Evolutionary conservation across 306 rosid species (phyloP).

Genomic region (Calophaca sinica): DNA sequence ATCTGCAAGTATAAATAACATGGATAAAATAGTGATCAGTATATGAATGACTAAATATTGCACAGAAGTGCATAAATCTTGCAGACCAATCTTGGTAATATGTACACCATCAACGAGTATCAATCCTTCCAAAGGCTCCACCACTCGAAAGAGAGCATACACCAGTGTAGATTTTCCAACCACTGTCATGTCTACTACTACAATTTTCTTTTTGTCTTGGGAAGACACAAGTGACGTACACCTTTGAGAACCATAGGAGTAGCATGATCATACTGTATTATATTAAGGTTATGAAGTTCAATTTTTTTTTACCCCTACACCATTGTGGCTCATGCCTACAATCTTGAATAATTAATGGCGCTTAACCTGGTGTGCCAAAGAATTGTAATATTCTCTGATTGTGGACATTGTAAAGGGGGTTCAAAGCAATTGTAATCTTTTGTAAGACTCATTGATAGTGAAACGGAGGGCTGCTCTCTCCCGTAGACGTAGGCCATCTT

Average conservation of each 20-base stretch:
- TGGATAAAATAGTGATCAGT: no score
- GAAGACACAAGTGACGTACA: slow-evolving; percentile 71
- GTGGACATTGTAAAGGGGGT: no score
- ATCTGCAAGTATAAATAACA: no score
- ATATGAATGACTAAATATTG: no score
- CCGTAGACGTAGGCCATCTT: no score
- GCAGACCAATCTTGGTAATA: slow-evolving; percentile 71
- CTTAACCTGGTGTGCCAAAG: slow-evolving; percentile 71
- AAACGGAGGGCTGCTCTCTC: no score
- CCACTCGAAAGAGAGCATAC: slow-evolving; percentile 78
- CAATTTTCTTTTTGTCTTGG: slow-evolving; percentile 69
- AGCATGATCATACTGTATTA: slow-evolving; percentile 61
- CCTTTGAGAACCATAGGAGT: slow-evolving; percentile 83
- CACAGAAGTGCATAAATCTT: slow-evolving; percentile 50
- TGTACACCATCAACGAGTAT: slow-evolving; percentile 69
- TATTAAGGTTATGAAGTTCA: slow-evolving; percentile 65
- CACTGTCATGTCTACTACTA: slow-evolving; percentile 83
- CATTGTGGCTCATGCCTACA: slow-evolving; percentile 70
- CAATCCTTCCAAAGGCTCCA: slow-evolving; percentile 70
- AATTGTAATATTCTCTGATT: slow-evolving; percentile 85
- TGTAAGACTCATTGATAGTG: no score
- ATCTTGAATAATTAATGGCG: slow-evolving; percentile 64
- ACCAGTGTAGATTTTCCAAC: slow-evolving; percentile 86
- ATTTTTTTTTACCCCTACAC: slow-evolving; percentile 70
- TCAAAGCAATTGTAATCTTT: no score